Evolutionary conservation across 2,329 filamentous ascomycete species (phyloP).

Genomic region (Exophiala mesophila): DNA sequence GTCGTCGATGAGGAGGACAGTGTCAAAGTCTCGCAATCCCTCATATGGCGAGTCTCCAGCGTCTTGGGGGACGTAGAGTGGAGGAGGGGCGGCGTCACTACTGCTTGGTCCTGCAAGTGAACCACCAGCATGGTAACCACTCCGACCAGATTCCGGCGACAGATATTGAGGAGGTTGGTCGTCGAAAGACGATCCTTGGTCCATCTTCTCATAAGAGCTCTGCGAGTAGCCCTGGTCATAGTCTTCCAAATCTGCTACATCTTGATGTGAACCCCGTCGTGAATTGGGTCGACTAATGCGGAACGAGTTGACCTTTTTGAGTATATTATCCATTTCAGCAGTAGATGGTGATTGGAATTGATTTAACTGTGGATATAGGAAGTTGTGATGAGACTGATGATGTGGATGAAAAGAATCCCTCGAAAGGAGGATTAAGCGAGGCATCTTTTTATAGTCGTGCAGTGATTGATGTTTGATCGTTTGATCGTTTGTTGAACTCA

Average conservation of each 20-base stretch:
- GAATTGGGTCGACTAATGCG: background rate
- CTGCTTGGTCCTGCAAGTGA: background rate
- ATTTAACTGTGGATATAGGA: background rate
- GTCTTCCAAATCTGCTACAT: background rate
- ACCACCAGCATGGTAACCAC: background rate
- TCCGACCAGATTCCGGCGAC: background rate
- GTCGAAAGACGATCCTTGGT: background rate
- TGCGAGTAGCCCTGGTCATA: constrained; percentile 4
- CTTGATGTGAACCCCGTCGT: background rate
- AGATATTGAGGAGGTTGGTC: background rate
- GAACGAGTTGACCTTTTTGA: background rate
- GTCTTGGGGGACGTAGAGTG: constrained; percentile 28
- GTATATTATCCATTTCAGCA: constrained; percentile 3
- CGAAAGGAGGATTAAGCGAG: constrained; percentile 5
- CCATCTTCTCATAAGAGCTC: background rate
- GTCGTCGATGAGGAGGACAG: constrained; percentile 86
- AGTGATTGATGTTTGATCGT: too few species aligned
- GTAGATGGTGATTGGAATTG: too few species aligned
- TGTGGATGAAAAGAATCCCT: constrained; percentile 13
- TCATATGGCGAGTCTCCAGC: constrained; percentile 61
- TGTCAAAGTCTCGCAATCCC: constrained; percentile 78
- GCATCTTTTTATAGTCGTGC: constrained; percentile 8
- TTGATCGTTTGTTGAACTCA: too few species aligned
- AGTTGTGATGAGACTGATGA: constrained; percentile 2
- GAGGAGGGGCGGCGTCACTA: constrained; percentile 7